phyloP scores from a whole-genome alignment of 352 stramenopile species.

The Globisporangium lucens region DNA sequence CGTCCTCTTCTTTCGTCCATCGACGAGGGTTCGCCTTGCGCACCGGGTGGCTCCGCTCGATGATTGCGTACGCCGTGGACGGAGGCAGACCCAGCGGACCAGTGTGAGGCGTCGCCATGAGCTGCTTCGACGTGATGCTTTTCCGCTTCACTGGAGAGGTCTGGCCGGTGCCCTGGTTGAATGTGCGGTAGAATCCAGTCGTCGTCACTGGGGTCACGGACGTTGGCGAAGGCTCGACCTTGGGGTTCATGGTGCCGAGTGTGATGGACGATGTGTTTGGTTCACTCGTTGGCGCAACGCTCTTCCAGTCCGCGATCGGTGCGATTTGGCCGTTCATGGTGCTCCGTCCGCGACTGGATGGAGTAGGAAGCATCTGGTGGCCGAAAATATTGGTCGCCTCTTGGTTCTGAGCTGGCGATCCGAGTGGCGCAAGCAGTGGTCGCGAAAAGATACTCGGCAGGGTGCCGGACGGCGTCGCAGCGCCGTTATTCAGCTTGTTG shows the following conservation, averaged over 20 bases:
- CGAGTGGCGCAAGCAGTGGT: constrained; percentile 35
- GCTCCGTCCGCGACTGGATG: constrained; percentile 5
- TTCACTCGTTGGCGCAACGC: constrained; percentile 1
- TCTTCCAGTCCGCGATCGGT: constrained; percentile 16
- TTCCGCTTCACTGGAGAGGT: constrained; percentile 71
- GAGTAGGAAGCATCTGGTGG: constrained; percentile 13
- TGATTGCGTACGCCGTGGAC: constrained; percentile 17
- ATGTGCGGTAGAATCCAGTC: constrained; percentile 33
- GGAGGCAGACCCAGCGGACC: constrained; percentile 18
- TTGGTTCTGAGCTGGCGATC: constrained; percentile 22
- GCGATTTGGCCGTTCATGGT: neutral
- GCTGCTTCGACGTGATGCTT: constrained; percentile 75
- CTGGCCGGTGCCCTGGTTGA: constrained; percentile 25
- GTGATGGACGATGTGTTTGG: neutral
- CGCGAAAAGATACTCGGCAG: constrained; percentile 51
- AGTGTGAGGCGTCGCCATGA: constrained; percentile 40
- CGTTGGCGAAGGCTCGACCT: constrained; percentile 31
- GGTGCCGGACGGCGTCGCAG: constrained; percentile 22
- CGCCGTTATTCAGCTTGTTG: constrained; percentile 11
- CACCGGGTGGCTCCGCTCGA: constrained; percentile 30
- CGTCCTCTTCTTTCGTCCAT: constrained; percentile 89
- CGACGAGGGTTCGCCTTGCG: constrained; percentile 74
- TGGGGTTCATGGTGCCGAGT: constrained; percentile 6
- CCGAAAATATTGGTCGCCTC: constrained; percentile 1
- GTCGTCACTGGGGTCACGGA: constrained; percentile 37